Evolutionary conservation across 768 basidiomycete species (phyloP), one percentile per base, ranked within the genome.

Genomic region (Pluteus cervinus): DNA sequence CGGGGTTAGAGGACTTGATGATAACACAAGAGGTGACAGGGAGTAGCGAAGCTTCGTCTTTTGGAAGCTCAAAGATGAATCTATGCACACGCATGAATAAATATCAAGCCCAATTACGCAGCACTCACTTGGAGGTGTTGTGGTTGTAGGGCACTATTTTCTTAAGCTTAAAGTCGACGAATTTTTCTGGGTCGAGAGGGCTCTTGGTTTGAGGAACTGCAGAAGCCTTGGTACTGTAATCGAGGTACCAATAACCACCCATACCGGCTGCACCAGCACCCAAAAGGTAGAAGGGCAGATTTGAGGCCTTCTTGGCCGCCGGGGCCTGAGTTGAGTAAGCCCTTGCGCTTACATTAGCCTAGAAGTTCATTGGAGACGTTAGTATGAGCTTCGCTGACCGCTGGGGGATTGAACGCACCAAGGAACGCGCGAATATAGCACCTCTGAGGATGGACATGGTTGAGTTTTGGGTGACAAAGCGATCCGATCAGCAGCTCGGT

Each of bases 71-170:
- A 54, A 94, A 91, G 32, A 79, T 63, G 55, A 85, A 91, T 48
- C 85, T 87, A 41, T 3, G 36, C 2, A 37, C 15, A 22, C 24
- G 12, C 17, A 10, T 15, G 10, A 29, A 23, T 29, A 25, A 16
- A n/a, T n/a, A n/a, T n/a, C n/a, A n/a, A n/a, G n/a, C 29, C 18
- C 15, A 20, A 16, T 23, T 22, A 28, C 10, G 37, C 24, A 33
- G 26, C 29, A 47, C 71, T 40, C 46, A 91, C 79, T 73, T 77
- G 22, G 87, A 69, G 10, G 90, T 85, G 63, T 98, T 96, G 74
- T 97, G 85, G 75, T 96, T 98, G 71, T 94, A 96, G 1, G 81
- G 81, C 42, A 79, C 64, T 42, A 89, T 58, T 52, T 79, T 76
- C 58, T 85, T 85, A 51, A 98, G 76, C 55, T 79, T 81, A 61